phyloP scores from a whole-genome alignment of 2,329 filamentous ascomycete species.

The Purpureocillium takamizusanense region DNA sequence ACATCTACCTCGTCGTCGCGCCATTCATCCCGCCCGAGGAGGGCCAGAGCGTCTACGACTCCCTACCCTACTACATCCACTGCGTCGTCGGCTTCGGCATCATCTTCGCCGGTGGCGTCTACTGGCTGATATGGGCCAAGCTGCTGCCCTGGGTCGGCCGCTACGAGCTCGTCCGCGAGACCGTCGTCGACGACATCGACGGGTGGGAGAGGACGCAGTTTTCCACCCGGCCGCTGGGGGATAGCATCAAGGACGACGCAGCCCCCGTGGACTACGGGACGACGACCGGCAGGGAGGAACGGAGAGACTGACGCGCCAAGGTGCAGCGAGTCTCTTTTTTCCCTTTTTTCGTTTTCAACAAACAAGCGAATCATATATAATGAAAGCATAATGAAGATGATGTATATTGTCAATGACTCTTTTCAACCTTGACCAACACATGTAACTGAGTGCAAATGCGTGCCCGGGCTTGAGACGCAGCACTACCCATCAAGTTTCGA shows the following conservation, averaged over 20 bases:
- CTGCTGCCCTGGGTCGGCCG: slow-evolving; percentile 40
- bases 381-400: no score
- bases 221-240: slow-evolving; percentile 26
- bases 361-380: no score
- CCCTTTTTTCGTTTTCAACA: no score
- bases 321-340: no score
- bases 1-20: slow-evolving; percentile 51
- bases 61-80: slow-evolving; percentile 48
- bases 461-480: no score
- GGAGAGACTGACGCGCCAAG: no score
- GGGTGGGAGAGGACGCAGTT: slow-evolving; percentile 55
- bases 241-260: neutral
- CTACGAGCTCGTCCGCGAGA: slow-evolving; percentile 49
- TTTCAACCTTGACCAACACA: no score
- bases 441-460: no score
- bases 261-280: neutral
- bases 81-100: slow-evolving; percentile 48
- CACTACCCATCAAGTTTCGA: no score
- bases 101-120: slow-evolving; percentile 41
- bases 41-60: slow-evolving; percentile 43
- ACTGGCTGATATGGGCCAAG: slow-evolving; percentile 47
- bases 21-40: slow-evolving; percentile 46
- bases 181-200: slow-evolving; percentile 44
- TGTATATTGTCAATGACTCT: no score
- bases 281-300: no score